A percentile compares a stretch with the other conserved stretches of the same genome.
These are phyloP conservation scores for Cladosporium sp. DNA, from an alignment of 2,329 filamentous ascomycete genomes.

Conservation along the genomic window DNA sequence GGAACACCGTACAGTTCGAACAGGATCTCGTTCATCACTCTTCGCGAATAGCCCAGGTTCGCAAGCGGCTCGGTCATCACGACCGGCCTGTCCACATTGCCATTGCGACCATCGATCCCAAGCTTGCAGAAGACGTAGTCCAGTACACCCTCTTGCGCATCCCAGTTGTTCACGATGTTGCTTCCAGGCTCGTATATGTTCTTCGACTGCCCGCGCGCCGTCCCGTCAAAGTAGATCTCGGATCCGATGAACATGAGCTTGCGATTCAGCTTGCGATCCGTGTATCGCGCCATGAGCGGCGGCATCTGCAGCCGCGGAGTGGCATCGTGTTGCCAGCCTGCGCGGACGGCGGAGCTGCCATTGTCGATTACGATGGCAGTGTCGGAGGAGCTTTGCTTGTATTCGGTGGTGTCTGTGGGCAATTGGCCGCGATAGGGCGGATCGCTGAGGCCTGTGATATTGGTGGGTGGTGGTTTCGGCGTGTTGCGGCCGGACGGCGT, in stretches of 20 bases:
- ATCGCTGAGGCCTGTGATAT: slow-evolving; percentile 49
- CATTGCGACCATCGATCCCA: slow-evolving; percentile 70
- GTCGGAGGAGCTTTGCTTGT: slow-evolving; percentile 53
- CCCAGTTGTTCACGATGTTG: slow-evolving; percentile 93
- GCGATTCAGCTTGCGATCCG: slow-evolving; percentile 86
- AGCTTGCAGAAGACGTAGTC: slow-evolving; percentile 95
- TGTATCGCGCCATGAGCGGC: slow-evolving; percentile 89
- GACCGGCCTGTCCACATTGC: slow-evolving; percentile 74
- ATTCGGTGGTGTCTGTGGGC: slow-evolving; percentile 59
- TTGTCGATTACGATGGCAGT: slow-evolving; percentile 96
- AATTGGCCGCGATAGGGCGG: slow-evolving; percentile 57
- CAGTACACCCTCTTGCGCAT: slow-evolving; percentile 88
- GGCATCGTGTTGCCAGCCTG: slow-evolving; percentile 90
- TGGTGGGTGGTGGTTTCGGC: slow-evolving; percentile 48
- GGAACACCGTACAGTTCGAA: slow-evolving; percentile 94
- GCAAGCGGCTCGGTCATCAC: slow-evolving; percentile 95
- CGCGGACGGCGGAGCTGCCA: slow-evolving; percentile 83
- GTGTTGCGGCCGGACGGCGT: slow-evolving; percentile 31
- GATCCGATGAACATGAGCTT: slow-evolving; percentile 88
- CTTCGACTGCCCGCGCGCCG: slow-evolving; percentile 81
- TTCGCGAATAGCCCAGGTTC: slow-evolving; percentile 80
- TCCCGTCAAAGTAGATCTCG: slow-evolving; percentile 92
- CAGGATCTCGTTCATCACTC: slow-evolving; percentile 82
- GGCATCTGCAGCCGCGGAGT: slow-evolving; percentile 73
- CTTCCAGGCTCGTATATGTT: slow-evolving; percentile 86